These are phyloP conservation scores for Euryodendron excelsum DNA, from an alignment of 148 eudicot genomes.

Conservation along the genomic window DNA sequence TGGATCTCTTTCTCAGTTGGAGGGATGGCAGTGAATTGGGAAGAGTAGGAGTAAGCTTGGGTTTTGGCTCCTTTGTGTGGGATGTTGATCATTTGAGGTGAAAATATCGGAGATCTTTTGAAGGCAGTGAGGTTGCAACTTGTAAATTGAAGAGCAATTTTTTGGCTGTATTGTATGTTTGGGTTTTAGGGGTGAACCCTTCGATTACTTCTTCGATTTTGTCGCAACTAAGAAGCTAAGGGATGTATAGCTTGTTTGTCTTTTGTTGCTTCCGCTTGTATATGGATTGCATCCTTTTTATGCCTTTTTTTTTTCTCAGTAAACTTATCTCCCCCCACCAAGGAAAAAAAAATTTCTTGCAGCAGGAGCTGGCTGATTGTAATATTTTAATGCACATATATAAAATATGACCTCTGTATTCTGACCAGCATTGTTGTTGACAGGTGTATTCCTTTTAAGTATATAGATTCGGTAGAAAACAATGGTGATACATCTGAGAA, in stretches of 20 bases:
- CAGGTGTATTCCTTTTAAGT: constrained; percentile 89
- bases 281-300: not conserved
- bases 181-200: not conserved
- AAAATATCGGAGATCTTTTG: not conserved
- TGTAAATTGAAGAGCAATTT: not conserved
- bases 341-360: not conserved
- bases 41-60: too few relatives aligned
- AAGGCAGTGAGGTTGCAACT: not conserved
- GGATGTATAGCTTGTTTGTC: not conserved
- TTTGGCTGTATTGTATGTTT: not conserved
- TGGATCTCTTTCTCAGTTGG: too few relatives aligned
- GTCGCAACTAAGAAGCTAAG: not conserved
- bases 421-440: constrained; percentile 22
- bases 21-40: too few relatives aligned
- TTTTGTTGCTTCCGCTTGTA: not conserved
- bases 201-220: not conserved
- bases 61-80: not conserved
- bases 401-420: not conserved
- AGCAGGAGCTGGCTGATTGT: not conserved
- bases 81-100: not conserved
- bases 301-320: not conserved
- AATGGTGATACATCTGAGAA: constrained; percentile 40
- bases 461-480: constrained; percentile 26
- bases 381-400: not conserved
- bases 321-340: not conserved